Base-by-base conservation (phyloP, 768 basidiomycete genomes). In the Amanita exitialis region DNA sequence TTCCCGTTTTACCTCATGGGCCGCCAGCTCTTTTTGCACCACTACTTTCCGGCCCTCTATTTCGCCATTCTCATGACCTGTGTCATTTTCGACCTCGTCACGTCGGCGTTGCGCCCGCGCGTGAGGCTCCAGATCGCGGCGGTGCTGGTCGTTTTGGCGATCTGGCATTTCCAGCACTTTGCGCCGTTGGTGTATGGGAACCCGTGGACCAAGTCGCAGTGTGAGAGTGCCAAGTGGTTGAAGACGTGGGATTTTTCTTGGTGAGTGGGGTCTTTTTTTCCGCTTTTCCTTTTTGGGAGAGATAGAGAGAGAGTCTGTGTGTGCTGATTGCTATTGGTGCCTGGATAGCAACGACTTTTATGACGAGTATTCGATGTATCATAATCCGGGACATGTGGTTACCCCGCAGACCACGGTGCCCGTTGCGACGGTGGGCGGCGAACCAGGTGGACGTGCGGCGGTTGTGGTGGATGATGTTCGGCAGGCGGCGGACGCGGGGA, bases 241-340 rank as follows among this genome's bases (percentile, higher is more conserved):
- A 90, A 83, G 70, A 87, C 84, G 4, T 99, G 96, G 96, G 96
- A 99, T 67, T 97, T 98, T 64, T 77, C 82, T 25, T 99, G 94
- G 86, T 83, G 60, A 37, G 77, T 64, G 15, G 23, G 15, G 10
- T 6, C 27, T 23, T 8, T 15, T 45, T 15, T 48, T 32, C 3
- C 37, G 49, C 39, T 9, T 44, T 48, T 32, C 3, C 37, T 50
- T 42, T 9, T 44, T 8, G 10, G 25, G 21, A 13, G 25, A 37
- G 27, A 28, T n/a, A n/a, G n/a, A n/a, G n/a, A n/a, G n/a, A n/a
- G n/a, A n/a, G n/a, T n/a, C n/a, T n/a, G n/a, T 15, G 28, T 54
- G 36, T 27, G 32, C 12, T 12, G 13, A 13, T 32, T 32, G 30
- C 3, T 3, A 44, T 46, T 53, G n/a, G 49, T n/a, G 23, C 6